phyloP scores from a whole-genome alignment of 495 filamentous ascomycete genomes.

The Penicillium verhagenii region DNA sequence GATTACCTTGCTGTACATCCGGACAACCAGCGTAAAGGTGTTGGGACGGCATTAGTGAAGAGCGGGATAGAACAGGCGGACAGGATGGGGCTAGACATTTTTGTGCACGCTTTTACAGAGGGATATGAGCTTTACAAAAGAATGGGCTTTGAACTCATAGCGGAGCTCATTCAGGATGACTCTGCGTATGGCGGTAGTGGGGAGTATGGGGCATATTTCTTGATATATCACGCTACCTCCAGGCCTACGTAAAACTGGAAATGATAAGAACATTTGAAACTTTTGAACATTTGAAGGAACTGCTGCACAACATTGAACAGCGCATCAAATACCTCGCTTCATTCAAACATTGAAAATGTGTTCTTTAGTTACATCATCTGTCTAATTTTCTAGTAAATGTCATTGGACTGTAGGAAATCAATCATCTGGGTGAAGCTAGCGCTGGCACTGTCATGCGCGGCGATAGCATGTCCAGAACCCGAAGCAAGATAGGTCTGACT shows the following conservation, averaged over 20 bases:
- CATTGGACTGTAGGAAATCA: neutral
- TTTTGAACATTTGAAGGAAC: no score
- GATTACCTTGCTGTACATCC: slow-evolving; percentile 2
- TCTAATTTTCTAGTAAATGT: neutral
- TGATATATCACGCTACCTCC: no score
- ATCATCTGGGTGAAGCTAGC: neutral
- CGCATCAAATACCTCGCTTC: no score
- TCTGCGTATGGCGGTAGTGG: neutral
- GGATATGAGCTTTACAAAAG: neutral
- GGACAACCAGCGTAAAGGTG: neutral
- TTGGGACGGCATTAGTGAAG: neutral
- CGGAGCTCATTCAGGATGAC: neutral
- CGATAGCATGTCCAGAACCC: neutral
- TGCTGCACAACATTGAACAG: no score
- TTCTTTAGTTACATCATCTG: no score
- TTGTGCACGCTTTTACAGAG: neutral
- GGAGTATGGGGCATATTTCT: neutral
- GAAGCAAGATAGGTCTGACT: neutral
- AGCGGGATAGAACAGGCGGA: neutral
- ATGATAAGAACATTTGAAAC: no score
- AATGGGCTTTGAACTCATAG: neutral
- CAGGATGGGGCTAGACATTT: neutral
- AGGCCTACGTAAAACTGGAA: no score
- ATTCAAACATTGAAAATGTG: no score
- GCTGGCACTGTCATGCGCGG: neutral